These are phyloP conservation scores for Castanea sativa DNA, from an alignment of 306 rosid species.

Conservation along the genomic window DNA sequence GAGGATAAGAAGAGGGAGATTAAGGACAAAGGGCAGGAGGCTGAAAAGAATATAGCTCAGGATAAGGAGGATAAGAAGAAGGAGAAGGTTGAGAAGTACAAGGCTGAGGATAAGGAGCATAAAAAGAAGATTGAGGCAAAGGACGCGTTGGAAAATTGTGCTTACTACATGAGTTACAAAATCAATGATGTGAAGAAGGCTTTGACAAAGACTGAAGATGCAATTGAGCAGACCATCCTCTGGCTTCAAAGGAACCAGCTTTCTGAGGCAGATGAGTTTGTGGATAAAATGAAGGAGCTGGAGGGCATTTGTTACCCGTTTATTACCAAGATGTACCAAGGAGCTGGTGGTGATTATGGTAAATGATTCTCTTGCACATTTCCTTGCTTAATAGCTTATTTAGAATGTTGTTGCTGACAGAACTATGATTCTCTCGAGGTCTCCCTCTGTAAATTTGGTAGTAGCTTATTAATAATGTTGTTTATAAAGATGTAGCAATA, in stretches of 20 bases:
- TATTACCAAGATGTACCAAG: background rate
- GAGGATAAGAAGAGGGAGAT: background rate
- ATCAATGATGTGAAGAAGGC: background rate
- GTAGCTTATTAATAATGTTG: background rate
- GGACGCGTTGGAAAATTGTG: background rate
- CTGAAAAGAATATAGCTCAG: background rate
- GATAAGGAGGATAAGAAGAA: background rate
- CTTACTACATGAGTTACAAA: slow-evolving; percentile 12
- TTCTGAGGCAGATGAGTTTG: slow-evolving; percentile 8
- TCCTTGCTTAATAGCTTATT: too few species aligned
- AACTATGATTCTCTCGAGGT: background rate
- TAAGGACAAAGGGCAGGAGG: too few species aligned
- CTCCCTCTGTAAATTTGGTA: background rate
- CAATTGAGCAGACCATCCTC: background rate
- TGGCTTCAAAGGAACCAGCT: slow-evolving; percentile 1
- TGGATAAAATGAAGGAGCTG: background rate
- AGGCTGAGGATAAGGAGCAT: background rate
- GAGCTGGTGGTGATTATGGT: background rate
- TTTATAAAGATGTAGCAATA: too few species aligned
- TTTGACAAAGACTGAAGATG: slow-evolving; percentile 2
- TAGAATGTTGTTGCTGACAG: too few species aligned
- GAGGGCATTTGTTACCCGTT: background rate
- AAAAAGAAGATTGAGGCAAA: slow-evolving; percentile 8
- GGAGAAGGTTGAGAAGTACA: background rate
- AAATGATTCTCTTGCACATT: background rate